Percentiles rank a stretch among this genome's conserved stretches.
phyloP scores from a whole-genome alignment of 106 monocot species.

The Agapanthus africanus region DNA sequence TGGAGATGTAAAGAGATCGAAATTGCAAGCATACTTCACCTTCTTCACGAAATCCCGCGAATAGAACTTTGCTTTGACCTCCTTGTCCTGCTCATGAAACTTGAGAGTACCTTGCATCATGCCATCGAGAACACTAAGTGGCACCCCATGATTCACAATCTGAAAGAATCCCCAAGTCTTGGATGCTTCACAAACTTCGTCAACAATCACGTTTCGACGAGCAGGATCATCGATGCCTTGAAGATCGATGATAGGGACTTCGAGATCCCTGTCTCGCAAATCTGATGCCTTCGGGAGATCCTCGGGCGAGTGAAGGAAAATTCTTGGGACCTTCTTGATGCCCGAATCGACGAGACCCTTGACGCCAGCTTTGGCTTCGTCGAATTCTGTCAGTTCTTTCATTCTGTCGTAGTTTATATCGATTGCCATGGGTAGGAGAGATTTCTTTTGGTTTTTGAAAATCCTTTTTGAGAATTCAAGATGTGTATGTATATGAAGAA shows the following conservation, averaged over 20 bases:
- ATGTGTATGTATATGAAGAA: no score
- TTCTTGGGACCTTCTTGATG: slow-evolving; percentile 25
- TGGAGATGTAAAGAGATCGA: slow-evolving; percentile 7
- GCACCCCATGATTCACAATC: slow-evolving; percentile 23
- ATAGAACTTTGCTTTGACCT: slow-evolving; percentile 11
- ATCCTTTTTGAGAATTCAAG: no score
- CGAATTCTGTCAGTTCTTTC: slow-evolving; percentile 35
- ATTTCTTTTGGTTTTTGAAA: no score
- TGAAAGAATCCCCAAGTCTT: slow-evolving; percentile 29
- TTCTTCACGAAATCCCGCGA: slow-evolving; percentile 9
- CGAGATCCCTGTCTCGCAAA: not conserved
- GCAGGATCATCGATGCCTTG: not conserved
- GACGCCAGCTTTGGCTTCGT: slow-evolving; percentile 37
- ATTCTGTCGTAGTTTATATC: slow-evolving; percentile 16
- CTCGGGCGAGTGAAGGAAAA: slow-evolving; percentile 30
- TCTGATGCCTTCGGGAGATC: not conserved
- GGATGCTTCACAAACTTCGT: slow-evolving; percentile 9
- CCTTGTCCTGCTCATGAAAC: slow-evolving; percentile 21
- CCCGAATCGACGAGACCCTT: slow-evolving; percentile 49
- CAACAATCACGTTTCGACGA: not conserved
- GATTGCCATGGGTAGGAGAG: no score
- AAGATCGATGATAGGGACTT: slow-evolving; percentile 25
- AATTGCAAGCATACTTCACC: slow-evolving; percentile 11
- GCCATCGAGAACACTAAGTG: slow-evolving; percentile 6
- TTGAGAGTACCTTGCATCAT: slow-evolving; percentile 13